Percentiles rank a stretch among this genome's conserved stretches.
Conservation (phyloP, 805 yeast species). For the Starmera quercuum region DNA sequence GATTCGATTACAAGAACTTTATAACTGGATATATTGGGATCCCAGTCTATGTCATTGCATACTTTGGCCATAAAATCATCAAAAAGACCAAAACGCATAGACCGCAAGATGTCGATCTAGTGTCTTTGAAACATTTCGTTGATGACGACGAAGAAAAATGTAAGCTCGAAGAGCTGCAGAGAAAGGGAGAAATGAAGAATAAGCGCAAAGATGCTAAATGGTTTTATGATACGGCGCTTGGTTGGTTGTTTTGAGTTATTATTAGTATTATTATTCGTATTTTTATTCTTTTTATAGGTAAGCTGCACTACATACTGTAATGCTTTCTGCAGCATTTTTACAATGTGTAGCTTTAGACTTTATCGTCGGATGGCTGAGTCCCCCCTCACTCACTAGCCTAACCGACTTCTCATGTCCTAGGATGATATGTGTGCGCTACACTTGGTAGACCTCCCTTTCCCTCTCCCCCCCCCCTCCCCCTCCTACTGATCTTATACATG, state of each 20-base stretch:
- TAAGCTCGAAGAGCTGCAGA: conserved; percentile 18
- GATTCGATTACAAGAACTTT: conserved; percentile 55
- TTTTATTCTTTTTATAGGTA: conserved; percentile 33
- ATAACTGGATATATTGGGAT: conserved; percentile 76
- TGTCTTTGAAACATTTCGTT: conserved; percentile 39
- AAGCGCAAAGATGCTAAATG: conserved; percentile 30
- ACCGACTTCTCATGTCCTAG: too few relatives aligned
- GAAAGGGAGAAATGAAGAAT: conserved; percentile 16
- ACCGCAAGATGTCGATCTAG: conserved; percentile 55
- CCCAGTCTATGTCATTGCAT: conserved; percentile 51
- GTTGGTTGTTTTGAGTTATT: conserved; percentile 37
- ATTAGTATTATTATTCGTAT: too few relatives aligned
- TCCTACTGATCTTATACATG: too few relatives aligned
- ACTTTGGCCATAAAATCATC: conserved; percentile 52
- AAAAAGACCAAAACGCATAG: conserved; percentile 39
- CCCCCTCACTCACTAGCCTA: too few relatives aligned
- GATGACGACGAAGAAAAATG: conserved; percentile 22
- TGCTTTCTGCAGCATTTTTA: too few relatives aligned
- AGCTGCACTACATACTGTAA: too few relatives aligned
- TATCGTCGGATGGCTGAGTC: too few relatives aligned
- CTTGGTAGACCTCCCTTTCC: too few relatives aligned
- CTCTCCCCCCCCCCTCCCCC: too few relatives aligned
- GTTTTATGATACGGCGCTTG: conserved; percentile 39
- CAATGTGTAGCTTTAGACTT: too few relatives aligned
- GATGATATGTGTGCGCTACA: too few relatives aligned